Evolutionary conservation across 805 yeast genomes (phyloP).

Genomic region (Myxozyma lipomycoides): DNA sequence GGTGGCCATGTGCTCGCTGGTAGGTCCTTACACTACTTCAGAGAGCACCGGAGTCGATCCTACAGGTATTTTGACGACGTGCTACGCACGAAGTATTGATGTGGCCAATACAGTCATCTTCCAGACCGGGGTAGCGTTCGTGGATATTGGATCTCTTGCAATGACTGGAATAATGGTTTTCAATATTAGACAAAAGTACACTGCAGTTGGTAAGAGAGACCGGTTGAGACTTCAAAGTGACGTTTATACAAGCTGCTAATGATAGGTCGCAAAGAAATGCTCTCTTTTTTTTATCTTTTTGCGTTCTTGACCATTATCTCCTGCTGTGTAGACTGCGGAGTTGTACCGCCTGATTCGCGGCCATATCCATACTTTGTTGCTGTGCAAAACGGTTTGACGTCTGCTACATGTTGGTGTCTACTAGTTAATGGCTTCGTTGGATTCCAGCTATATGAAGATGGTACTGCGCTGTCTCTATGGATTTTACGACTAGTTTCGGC

Average conservation of each 20-base stretch:
- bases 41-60: conserved; percentile 30
- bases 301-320: conserved; percentile 58
- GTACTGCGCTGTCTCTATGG: conserved; percentile 63
- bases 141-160: conserved; percentile 69
- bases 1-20: conserved; percentile 74
- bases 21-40: conserved; percentile 48
- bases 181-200: conserved; percentile 76
- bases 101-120: conserved; percentile 88
- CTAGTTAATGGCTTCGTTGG: conserved; percentile 74
- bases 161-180: conserved; percentile 66
- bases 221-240: neutral
- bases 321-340: conserved; percentile 86
- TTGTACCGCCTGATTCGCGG: conserved; percentile 75
- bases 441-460: conserved; percentile 94
- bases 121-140: conserved; percentile 81
- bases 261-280: conserved; percentile 69
- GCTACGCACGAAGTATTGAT: conserved; percentile 83
- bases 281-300: conserved; percentile 61
- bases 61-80: conserved; percentile 65
- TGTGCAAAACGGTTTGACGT: conserved; percentile 68
- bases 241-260: too few species aligned
- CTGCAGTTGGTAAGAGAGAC: conserved; percentile 75
- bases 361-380: conserved; percentile 81
- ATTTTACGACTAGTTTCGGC: conserved; percentile 50
- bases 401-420: conserved; percentile 66